phyloP scores from a whole-genome alignment of 192 early-diverging fungal species.

The Piromyces finnis region DNA sequence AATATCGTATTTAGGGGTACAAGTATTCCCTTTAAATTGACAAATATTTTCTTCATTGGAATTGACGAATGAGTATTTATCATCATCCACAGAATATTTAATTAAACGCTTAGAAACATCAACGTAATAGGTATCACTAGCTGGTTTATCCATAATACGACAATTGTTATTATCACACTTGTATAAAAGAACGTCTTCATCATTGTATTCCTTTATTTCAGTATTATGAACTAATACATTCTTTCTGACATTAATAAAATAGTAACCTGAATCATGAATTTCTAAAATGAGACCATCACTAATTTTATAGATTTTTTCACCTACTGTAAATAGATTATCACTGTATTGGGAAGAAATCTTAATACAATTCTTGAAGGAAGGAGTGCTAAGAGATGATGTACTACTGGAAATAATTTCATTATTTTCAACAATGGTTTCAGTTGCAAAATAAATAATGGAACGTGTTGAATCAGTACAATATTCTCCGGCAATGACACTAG shows the following conservation, averaged over 20 bases:
- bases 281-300: not conserved
- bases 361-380: not conserved
- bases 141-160: not conserved
- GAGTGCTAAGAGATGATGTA: not conserved
- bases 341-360: not conserved
- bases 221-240: not conserved
- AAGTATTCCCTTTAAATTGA: not conserved
- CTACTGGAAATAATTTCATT: not conserved
- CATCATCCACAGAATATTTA: not conserved
- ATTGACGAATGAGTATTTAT: not conserved
- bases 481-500: not conserved
- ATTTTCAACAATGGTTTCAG: not conserved
- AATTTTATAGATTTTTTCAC: not conserved
- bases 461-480: not conserved
- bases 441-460: not conserved
- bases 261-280: not conserved
- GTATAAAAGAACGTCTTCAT: not conserved
- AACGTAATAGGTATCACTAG: not conserved
- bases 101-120: not conserved
- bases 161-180: not conserved
- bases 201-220: not conserved
- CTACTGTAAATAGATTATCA: not conserved
- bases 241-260: not conserved
- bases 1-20: not conserved
- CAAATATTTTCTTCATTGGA: not conserved